phyloP scores from a whole-genome alignment of 805 yeast species.

The Candida taoyuanica region DNA sequence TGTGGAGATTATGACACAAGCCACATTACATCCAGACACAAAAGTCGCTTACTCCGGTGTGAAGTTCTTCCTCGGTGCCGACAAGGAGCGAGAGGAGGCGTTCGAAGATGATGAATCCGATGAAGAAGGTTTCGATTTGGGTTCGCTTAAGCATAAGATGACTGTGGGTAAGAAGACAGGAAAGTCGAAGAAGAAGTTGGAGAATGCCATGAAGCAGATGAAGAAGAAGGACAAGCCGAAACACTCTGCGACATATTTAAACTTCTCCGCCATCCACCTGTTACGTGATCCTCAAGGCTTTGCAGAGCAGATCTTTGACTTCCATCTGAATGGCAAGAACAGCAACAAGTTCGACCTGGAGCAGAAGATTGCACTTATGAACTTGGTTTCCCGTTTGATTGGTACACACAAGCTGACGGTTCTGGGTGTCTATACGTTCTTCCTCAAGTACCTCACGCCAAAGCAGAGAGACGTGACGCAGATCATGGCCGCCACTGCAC shows the following conservation, averaged over 20 bases:
- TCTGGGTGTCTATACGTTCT: constrained; percentile 82
- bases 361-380: constrained; percentile 85
- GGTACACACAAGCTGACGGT: constrained; percentile 94
- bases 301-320: constrained; percentile 76
- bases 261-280: constrained; percentile 91
- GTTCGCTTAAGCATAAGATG: constrained; percentile 72
- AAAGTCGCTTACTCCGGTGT: constrained; percentile 91
- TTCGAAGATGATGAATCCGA: constrained; percentile 62
- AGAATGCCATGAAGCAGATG: constrained; percentile 61
- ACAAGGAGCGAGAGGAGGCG: constrained; percentile 84
- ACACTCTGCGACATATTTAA: constrained; percentile 63
- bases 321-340: constrained; percentile 66
- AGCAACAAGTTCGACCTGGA: constrained; percentile 74
- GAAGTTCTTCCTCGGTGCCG: constrained; percentile 89
- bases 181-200: constrained; percentile 77
- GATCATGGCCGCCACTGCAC: constrained; percentile 95
- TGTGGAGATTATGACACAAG: constrained; percentile 96
- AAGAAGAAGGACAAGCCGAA: constrained; percentile 61
- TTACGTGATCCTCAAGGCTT: constrained; percentile 97
- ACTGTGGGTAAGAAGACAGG: constrained; percentile 75
- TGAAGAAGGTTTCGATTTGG: constrained; percentile 73
- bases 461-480: constrained; percentile 93
- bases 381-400: constrained; percentile 78
- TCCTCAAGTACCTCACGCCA: constrained; percentile 87
- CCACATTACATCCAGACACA: constrained; percentile 79